phyloP scores from a whole-genome alignment of 495 filamentous ascomycete genomes.

The Penicillium silybi region DNA sequence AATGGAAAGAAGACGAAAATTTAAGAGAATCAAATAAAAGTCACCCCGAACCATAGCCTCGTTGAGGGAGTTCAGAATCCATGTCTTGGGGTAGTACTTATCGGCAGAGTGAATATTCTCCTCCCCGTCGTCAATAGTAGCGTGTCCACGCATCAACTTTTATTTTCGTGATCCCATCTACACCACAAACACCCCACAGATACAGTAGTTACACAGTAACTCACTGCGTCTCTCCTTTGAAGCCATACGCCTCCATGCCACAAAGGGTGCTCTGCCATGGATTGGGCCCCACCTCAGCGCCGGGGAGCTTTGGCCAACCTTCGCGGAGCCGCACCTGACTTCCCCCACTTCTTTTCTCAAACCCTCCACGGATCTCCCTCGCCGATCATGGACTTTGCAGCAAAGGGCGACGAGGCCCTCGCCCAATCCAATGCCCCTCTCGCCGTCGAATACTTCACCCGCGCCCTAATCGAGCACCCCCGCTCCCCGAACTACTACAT shows the following conservation, averaged over 20 bases:
- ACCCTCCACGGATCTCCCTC: neutral
- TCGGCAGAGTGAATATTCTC: slow-evolving; percentile 71
- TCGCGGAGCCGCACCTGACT: slow-evolving; percentile 1
- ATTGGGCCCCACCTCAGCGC: neutral
- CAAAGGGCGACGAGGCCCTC: slow-evolving; percentile 62
- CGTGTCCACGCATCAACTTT: too few species aligned
- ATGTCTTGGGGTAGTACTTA: slow-evolving; percentile 91
- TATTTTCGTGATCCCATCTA: too few species aligned
- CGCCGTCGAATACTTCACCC: slow-evolving; percentile 71
- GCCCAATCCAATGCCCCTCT: slow-evolving; percentile 54
- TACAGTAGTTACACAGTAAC: too few species aligned
- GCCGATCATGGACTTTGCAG: slow-evolving; percentile 55
- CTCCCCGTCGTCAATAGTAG: too few species aligned
- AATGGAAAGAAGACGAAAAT: too few species aligned
- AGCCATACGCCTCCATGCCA: too few species aligned
- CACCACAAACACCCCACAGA: too few species aligned
- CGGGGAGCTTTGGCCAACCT: neutral
- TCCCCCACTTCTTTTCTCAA: neutral
- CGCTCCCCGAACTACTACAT: slow-evolving; percentile 79
- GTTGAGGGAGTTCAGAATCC: slow-evolving; percentile 72
- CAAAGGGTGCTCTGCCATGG: too few species aligned
- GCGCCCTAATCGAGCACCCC: slow-evolving; percentile 62
- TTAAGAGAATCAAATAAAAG: too few species aligned
- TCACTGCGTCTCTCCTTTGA: too few species aligned
- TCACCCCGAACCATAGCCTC: slow-evolving; percentile 67